phyloP scores from a whole-genome alignment of 2,329 filamentous ascomycete genomes.

The Cadophora gregata region DNA sequence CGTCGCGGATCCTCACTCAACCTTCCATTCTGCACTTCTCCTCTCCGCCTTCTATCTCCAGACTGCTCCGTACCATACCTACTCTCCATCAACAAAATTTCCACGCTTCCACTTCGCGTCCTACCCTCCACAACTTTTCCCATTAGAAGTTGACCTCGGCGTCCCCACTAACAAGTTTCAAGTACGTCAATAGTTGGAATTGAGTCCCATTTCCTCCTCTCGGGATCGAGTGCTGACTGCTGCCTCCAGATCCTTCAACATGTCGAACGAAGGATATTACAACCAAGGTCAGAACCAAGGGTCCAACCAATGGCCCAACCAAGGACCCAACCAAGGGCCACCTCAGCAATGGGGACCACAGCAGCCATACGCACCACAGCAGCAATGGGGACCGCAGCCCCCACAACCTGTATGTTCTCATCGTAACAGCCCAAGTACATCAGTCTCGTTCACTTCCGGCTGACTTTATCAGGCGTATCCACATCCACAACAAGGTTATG shows the following conservation, averaged over 20 bases:
- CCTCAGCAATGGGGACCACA: no score
- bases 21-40: neutral
- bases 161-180: constrained; percentile 7
- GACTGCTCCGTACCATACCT: neutral
- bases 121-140: neutral
- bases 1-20: constrained; percentile 13
- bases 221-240: constrained; percentile 19
- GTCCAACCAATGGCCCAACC: no score
- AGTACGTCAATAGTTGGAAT: constrained; percentile 11
- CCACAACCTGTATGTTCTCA: neutral
- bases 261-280: constrained; percentile 49
- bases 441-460: neutral
- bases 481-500: constrained; percentile 31
- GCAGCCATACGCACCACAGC: no score
- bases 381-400: neutral
- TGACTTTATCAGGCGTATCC: neutral
- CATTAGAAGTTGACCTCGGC: neutral
- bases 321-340: constrained; percentile 31
- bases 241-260: constrained; percentile 19
- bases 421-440: neutral
- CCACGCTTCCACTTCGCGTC: neutral
- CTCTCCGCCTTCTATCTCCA: neutral
- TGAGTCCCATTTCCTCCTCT: neutral
- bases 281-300: no score
- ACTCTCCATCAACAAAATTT: neutral